Conservation (phyloP, 1,139 yeast genomes). For the Tardiomyces depauwii region DNA sequence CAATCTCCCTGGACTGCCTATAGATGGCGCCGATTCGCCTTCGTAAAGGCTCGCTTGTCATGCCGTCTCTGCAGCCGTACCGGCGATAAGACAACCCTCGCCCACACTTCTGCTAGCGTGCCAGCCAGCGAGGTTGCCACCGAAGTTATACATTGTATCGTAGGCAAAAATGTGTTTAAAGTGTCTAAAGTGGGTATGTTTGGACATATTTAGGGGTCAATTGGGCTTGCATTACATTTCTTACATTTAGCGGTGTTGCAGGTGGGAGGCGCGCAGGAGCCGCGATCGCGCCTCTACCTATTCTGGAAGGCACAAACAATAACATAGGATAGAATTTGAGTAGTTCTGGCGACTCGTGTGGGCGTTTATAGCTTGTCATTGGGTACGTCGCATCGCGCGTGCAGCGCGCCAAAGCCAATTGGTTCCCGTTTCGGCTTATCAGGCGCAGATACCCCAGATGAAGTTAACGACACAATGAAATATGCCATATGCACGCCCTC, state of each 20-base stretch:
- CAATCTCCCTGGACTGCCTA: too few relatives aligned
- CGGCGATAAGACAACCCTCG: neutral
- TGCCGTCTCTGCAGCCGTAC: neutral
- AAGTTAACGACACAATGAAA: neutral
- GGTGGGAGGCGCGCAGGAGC: neutral
- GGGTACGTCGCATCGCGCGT: too few relatives aligned
- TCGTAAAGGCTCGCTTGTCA: too few relatives aligned
- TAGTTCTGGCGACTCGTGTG: too few relatives aligned
- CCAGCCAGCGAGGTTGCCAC: too few relatives aligned
- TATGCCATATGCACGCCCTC: neutral
- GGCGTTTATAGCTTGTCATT: too few relatives aligned
- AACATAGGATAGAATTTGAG: too few relatives aligned
- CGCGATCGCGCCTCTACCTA: neutral
- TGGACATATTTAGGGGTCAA: neutral
- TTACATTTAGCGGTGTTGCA: neutral
- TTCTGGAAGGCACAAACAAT: too few relatives aligned
- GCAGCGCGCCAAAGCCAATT: neutral
- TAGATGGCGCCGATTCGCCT: too few relatives aligned
- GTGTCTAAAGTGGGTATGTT: constrained; percentile 1
- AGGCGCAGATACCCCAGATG: neutral
- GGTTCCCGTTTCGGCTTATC: neutral
- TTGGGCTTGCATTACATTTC: neutral
- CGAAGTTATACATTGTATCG: neutral
- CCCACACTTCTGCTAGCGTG: too few relatives aligned
- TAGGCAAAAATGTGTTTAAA: neutral